These are phyloP conservation scores for Solanum commersonii DNA, from an alignment of 257 asterid species.

Conservation along the genomic window DNA sequence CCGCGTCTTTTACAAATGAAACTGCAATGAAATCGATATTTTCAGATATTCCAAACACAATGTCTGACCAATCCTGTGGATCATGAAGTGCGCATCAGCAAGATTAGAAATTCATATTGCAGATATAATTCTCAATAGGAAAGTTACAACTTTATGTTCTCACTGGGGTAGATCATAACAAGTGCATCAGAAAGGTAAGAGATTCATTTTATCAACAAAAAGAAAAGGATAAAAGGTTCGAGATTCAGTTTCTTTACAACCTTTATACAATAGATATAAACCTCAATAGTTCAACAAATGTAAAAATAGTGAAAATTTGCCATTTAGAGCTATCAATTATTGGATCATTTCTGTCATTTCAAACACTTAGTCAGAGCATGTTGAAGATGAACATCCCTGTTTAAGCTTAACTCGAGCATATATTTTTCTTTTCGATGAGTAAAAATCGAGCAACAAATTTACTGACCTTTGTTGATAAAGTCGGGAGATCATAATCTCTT, in stretches of 20 bases:
- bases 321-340: neutral
- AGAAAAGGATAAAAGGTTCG: neutral
- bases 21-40: conserved; percentile 73
- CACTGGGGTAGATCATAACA: neutral
- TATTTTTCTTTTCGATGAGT: neutral
- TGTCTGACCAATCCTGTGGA: conserved; percentile 71
- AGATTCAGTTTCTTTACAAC: neutral
- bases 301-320: neutral
- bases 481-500: conserved; percentile 50
- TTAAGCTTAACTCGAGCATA: neutral
- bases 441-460: neutral
- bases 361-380: neutral
- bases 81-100: neutral
- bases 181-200: neutral
- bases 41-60: conserved; percentile 68
- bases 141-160: neutral
- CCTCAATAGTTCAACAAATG: neutral
- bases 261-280: neutral
- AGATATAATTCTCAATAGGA: neutral
- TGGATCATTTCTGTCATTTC: neutral
- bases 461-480: conserved; percentile 53
- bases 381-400: neutral
- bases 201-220: neutral
- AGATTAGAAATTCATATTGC: neutral
- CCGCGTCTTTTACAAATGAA: conserved; percentile 74